Base-by-base conservation (phyloP, 345 rosid genomes). In the Gossypium sturtianum region DNA sequence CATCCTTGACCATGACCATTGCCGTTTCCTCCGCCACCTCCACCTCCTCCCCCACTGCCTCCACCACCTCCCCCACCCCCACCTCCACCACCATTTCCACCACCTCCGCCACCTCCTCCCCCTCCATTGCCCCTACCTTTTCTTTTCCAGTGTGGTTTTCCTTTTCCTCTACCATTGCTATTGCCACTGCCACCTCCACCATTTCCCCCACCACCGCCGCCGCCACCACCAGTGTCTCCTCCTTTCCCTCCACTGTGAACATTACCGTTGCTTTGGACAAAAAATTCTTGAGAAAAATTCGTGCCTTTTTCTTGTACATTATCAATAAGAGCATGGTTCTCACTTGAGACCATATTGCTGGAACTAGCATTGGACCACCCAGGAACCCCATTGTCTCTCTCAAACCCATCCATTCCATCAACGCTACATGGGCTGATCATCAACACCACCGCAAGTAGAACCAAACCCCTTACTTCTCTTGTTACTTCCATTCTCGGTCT, bases 371-470 rank as follows among this genome's bases (percentile, higher is more conserved):
- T 75, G 49, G 67, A 49, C 9, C 19, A 25, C 4, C 44, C 62
- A 78, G 51, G 75, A 53, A 25, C 71, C 27, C 59, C 71, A 62
- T 69, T 78, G 69, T 68, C 75, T 66, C 73, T 82, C 27, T 76
- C 82, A 52, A 65, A 59, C 63, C 78, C 76, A 74, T 77, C 78
- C 66, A 79, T 68, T 68, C 84, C 90, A 73, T 72, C 12, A 74
- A 81, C 85, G 66, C 70, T 74, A 57, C 76, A 70, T 12, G 86
- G 72, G 80, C 84, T 72, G 56, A 80, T 72, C 53, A 73, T 16
- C 47, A 34, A 34, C 41, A 77, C 77, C 57, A 25, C 52, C 2
- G 29, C 73, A n/a, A 79, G 65, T 9, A 78, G 27, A 62, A 82
- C 41, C 66, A 82, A 2, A 56, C 59, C 72, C 48, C 72, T 76